Percentiles rank a stretch among this genome's conserved stretches.
Evolutionary conservation across 768 basidiomycete genomes (phyloP).

Genomic region (Epithele typhae): DNA sequence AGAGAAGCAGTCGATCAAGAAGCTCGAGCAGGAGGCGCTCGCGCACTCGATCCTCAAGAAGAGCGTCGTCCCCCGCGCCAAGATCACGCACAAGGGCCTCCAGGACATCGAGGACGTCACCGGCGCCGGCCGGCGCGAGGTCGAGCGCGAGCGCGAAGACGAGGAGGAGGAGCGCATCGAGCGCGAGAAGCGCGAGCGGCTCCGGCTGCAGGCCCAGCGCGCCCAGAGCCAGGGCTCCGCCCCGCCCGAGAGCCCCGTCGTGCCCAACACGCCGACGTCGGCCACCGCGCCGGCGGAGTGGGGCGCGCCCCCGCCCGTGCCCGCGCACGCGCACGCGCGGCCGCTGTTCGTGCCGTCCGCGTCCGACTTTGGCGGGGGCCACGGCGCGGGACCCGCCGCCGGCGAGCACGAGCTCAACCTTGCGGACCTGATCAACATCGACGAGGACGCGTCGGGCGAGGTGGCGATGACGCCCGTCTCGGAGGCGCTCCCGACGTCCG

Average conservation of each 20-base stretch:
- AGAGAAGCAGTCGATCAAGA: slow-evolving; percentile 75
- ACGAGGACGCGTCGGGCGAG: slow-evolving; percentile 52
- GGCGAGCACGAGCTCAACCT: slow-evolving; percentile 67
- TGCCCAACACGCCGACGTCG: slow-evolving; percentile 33
- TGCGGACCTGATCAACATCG: slow-evolving; percentile 73
- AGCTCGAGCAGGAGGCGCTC: slow-evolving; percentile 77
- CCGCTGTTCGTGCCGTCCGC: slow-evolving; percentile 32
- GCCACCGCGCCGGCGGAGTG: slow-evolving; percentile 38
- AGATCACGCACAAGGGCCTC: slow-evolving; percentile 90
- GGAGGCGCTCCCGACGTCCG: slow-evolving; percentile 9
- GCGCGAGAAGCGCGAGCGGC: slow-evolving; percentile 60
- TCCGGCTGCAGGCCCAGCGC: slow-evolving; percentile 38
- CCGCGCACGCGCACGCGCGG: slow-evolving; percentile 34
- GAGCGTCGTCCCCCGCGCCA: slow-evolving; percentile 59
- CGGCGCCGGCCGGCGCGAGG: slow-evolving; percentile 43
- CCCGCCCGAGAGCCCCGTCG: slow-evolving; percentile 69
- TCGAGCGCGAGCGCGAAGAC: slow-evolving; percentile 54
- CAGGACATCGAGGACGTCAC: slow-evolving; percentile 84
- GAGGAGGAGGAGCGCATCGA: slow-evolving; percentile 57
- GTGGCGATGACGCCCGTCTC: slow-evolving; percentile 19
- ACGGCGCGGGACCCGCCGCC: slow-evolving; percentile 11
- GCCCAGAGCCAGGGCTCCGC: slow-evolving; percentile 50
- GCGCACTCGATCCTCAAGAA: slow-evolving; percentile 82
- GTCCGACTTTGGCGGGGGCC: slow-evolving; percentile 39
- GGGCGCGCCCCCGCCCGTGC: slow-evolving; percentile 60